Evolutionary conservation across 75 land plant genomes (phyloP).

Genomic region (Cupressus sempervirens): DNA sequence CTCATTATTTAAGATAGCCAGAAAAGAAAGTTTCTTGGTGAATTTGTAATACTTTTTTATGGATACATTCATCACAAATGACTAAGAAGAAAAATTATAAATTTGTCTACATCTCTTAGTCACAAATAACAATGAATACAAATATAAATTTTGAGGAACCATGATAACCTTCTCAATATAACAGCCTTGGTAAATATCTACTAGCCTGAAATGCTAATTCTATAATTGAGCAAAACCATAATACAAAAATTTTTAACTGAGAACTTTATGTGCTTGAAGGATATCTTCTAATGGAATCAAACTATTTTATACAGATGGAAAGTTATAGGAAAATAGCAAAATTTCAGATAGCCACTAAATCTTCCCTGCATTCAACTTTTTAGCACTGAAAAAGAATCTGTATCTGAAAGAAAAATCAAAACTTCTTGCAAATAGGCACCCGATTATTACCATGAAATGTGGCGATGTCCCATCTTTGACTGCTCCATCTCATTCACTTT

Average conservation of each 20-base stretch:
- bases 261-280: neutral
- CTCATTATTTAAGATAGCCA: too few relatives aligned
- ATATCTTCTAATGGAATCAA: neutral
- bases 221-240: neutral
- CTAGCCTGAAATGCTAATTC: neutral
- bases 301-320: neutral
- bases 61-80: too few relatives aligned
- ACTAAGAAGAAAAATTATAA: too few relatives aligned
- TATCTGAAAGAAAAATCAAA: neutral
- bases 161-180: neutral
- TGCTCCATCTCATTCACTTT: conserved; percentile 68
- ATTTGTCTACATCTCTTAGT: too few relatives aligned
- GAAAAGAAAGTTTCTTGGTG: too few relatives aligned
- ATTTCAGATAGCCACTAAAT: neutral
- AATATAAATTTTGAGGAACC: neutral
- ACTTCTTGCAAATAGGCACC: neutral
- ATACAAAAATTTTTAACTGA: neutral
- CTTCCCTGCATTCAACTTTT: neutral
- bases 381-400: neutral
- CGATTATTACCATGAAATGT: conserved; percentile 72
- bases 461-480: conserved; percentile 82
- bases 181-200: neutral
- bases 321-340: too few relatives aligned
- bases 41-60: too few relatives aligned
- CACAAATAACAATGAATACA: too few relatives aligned